Evolutionary conservation across 2,329 filamentous ascomycete genomes (phyloP), one percentile per base, ranked within the genome.

Genomic region (Penicillium glabrum): DNA sequence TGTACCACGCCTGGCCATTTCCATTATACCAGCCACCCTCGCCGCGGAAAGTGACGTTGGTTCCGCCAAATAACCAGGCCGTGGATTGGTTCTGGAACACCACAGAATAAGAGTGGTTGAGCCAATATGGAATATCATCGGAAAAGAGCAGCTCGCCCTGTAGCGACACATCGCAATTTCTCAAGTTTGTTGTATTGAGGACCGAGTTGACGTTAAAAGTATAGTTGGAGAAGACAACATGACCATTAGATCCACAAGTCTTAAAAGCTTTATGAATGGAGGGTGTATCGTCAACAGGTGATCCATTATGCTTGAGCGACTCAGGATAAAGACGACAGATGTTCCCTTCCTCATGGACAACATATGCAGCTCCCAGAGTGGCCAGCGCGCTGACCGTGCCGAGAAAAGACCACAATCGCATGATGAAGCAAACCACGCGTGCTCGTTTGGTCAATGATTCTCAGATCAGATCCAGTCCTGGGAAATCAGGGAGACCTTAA

Each of bases 1-100:
- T 65, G 62, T 86, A 86, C 84, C 84, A 87, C 3, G 78, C 76
- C 62, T 86, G 80, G 2, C 84, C 84, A 63, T 86, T 86, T 10
- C 84, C 84, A 64, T 86, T 77, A 14, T 86, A 70, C 2, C 80
- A 84, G 5, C 84, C 84, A 21, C 70, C 68, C 13, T 80, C 80
- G 61, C 80, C 83, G 33, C 80, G 72, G 58, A 82, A 77, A 10
- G 72, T 67, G 24, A 87, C 72, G 31, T 79, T 77, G 13, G 80
- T 70, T 5, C 84, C 84, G 16, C 83, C 83, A 59, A 85, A 77
- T 51, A 80, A 70, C 79, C 80, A 84, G 1, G 80, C 82, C 0
- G 80, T 81, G 14, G 77, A 80, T 58, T 83, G 82, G 59, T 85
- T 83, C 66, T 85, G 82, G 63, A 82, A 84, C 5, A 78, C 80